Evolutionary conservation across 331 rosid genomes (phyloP), one percentile per base, ranked within the genome.

Genomic region (Rhamnella rubrinervis): DNA sequence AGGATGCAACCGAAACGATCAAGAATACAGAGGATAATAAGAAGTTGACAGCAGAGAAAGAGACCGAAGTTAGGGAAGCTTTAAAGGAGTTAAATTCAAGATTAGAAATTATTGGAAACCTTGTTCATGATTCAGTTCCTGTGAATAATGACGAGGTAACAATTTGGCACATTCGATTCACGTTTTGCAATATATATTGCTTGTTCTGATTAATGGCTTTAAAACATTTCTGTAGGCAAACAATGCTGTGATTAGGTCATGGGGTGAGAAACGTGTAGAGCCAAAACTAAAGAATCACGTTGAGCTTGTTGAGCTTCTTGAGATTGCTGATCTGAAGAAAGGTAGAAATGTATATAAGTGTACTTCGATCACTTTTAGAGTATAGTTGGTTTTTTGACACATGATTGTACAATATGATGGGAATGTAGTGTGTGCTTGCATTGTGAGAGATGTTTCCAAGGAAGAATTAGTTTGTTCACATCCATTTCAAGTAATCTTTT

Each of bases 281-380:
- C 89, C 96, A 44, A 93, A 91, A 70, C 85, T 93, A 6, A 93
- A 85, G 89, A 91, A 93, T 68, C 97, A 93, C 31, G 97, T 89
- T 40, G 98, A 93, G 58, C 89, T 93, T n/a, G 97, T 93, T 80
- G 98, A 93, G 67, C 92, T 93, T 56, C 98, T 93, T 47, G 97
- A 80, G 49, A 83, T 93, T 51, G 97, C 92, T 4, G 96, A 93
- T 84, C 41, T 64, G 26, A 91, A 84, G 80, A 95, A 80, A 85
- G 98, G 97, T 93, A 73, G 35, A 31, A 31, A 31, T 31, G 4
- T 31, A 2, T 31, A 31, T 31, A 28, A 28, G 35, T 31, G 35
- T 31, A 31, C 35, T 31, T 31, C 4, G 35, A 31, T 31, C 35
- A 31, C 35, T 31, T 31, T 31, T 31, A 31, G 35, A 31, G 35